Conservation (phyloP, 768 basidiomycete genomes). For the Psilocybe sp. region DNA sequence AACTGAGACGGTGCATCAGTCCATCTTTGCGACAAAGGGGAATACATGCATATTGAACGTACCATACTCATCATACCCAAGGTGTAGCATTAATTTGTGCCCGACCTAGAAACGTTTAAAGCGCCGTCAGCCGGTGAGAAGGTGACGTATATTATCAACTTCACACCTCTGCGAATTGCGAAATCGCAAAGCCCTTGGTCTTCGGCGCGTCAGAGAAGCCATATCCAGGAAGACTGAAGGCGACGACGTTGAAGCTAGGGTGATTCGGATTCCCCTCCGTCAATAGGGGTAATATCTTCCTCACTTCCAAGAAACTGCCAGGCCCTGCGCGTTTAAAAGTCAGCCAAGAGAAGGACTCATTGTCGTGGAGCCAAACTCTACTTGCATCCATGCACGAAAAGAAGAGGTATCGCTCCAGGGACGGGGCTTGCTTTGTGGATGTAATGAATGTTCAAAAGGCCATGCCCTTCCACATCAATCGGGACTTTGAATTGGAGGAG, state of each 20-base stretch:
- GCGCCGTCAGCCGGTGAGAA: background rate
- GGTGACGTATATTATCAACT: background rate
- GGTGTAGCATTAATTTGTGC: slow-evolving; percentile 46
- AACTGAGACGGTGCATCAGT: slow-evolving; percentile 20
- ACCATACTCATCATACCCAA: slow-evolving; percentile 53
- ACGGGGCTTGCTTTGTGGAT: slow-evolving; percentile 49
- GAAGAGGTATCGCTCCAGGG: slow-evolving; percentile 49
- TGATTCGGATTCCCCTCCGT: slow-evolving; percentile 35
- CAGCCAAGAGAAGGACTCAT: background rate
- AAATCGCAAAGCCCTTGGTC: slow-evolving; percentile 44
- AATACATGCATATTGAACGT: slow-evolving; percentile 29
- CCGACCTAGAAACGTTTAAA: slow-evolving; percentile 25
- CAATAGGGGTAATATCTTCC: slow-evolving; percentile 56
- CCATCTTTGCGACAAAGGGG: background rate
- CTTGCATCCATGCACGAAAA: slow-evolving; percentile 61
- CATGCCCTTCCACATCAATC: slow-evolving; percentile 46
- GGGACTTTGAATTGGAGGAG: slow-evolving; percentile 55
- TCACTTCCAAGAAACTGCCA: slow-evolving; percentile 55
- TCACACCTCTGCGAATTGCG: slow-evolving; percentile 46
- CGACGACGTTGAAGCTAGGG: slow-evolving; percentile 65
- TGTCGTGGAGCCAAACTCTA: background rate
- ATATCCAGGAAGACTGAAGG: slow-evolving; percentile 54
- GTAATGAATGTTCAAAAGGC: slow-evolving; percentile 48
- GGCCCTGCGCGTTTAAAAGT: slow-evolving; percentile 43
- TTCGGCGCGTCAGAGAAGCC: slow-evolving; percentile 59